phyloP scores from a whole-genome alignment of 768 basidiomycete species.

The Suillus tomentosus region DNA sequence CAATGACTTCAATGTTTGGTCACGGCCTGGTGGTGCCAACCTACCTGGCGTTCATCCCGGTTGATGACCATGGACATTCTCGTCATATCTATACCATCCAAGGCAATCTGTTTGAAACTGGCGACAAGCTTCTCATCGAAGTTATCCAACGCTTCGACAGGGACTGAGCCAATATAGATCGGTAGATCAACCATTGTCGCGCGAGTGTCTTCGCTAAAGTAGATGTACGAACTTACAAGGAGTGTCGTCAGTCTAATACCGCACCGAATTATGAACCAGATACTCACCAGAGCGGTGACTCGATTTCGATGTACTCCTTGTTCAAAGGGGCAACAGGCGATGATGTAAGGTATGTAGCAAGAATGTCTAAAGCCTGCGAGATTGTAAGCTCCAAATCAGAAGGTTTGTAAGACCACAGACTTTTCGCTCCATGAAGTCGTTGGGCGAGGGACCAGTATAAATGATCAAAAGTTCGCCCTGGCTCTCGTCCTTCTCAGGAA shows the following conservation, averaged over 20 bases:
- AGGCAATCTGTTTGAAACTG: slow-evolving; percentile 68
- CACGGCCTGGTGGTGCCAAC: slow-evolving; percentile 8
- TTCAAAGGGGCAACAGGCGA: slow-evolving; percentile 79
- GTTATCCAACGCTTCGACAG: slow-evolving; percentile 71
- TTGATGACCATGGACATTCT: slow-evolving; percentile 86
- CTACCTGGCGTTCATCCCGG: slow-evolving; percentile 84
- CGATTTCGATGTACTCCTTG: slow-evolving; percentile 91
- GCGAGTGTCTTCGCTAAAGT: slow-evolving; percentile 76
- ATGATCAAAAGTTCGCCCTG: slow-evolving; percentile 82
- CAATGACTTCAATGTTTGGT: slow-evolving; percentile 10
- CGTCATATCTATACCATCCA: slow-evolving; percentile 85
- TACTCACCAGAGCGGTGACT: slow-evolving; percentile 82
- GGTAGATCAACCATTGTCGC: slow-evolving; percentile 73
- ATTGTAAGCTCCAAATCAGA: background rate
- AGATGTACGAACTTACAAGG: slow-evolving; percentile 72
- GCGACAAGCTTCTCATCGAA: slow-evolving; percentile 69
- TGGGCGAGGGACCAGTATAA: slow-evolving; percentile 77
- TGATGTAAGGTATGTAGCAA: slow-evolving; percentile 88
- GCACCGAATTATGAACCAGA: background rate
- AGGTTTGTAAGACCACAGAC: slow-evolving; percentile 35
- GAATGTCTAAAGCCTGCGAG: slow-evolving; percentile 74
- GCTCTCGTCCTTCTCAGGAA: slow-evolving; percentile 96
- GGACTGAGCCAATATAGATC: slow-evolving; percentile 82
- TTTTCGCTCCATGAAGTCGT: slow-evolving; percentile 71
- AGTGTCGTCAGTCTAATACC: background rate